phyloP scores from a whole-genome alignment of 768 basidiomycete species.

The Mycena galericulata region DNA sequence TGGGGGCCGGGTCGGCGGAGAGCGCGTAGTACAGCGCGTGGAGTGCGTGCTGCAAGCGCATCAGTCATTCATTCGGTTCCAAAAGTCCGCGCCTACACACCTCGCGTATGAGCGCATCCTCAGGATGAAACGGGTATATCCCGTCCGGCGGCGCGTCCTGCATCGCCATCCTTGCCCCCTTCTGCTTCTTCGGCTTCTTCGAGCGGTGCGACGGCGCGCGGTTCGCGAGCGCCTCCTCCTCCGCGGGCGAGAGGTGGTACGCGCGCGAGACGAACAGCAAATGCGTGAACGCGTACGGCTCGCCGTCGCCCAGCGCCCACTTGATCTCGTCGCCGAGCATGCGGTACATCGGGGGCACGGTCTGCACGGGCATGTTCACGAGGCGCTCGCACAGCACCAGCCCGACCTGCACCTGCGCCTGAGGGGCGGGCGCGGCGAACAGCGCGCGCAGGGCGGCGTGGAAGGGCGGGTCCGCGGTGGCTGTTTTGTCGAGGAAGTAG shows the following conservation, averaged over 20 bases:
- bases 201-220: conserved; percentile 48
- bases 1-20: conserved; percentile 60
- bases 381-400: conserved; percentile 89
- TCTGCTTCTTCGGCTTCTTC: conserved; percentile 47
- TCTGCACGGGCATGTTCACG: conserved; percentile 95
- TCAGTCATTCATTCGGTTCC: neutral
- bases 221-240: conserved; percentile 68
- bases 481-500: conserved; percentile 76
- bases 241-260: conserved; percentile 78
- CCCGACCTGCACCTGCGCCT: conserved; percentile 78
- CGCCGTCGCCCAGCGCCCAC: conserved; percentile 75
- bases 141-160: conserved; percentile 56
- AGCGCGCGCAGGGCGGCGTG: conserved; percentile 66
- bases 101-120: conserved; percentile 80
- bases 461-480: conserved; percentile 58
- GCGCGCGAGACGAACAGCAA: conserved; percentile 82
- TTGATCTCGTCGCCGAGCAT: conserved; percentile 90
- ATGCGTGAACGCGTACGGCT: conserved; percentile 80
- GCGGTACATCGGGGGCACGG: conserved; percentile 91
- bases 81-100: conserved; percentile 51
- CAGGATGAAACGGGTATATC: conserved; percentile 84
- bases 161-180: conserved; percentile 35
- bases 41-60: conserved; percentile 56
- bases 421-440: conserved; percentile 58
- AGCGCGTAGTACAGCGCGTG: conserved; percentile 65